Conservation (phyloP, 2,329 filamentous ascomycete species). For the Phyllosticta citriasiana region DNA sequence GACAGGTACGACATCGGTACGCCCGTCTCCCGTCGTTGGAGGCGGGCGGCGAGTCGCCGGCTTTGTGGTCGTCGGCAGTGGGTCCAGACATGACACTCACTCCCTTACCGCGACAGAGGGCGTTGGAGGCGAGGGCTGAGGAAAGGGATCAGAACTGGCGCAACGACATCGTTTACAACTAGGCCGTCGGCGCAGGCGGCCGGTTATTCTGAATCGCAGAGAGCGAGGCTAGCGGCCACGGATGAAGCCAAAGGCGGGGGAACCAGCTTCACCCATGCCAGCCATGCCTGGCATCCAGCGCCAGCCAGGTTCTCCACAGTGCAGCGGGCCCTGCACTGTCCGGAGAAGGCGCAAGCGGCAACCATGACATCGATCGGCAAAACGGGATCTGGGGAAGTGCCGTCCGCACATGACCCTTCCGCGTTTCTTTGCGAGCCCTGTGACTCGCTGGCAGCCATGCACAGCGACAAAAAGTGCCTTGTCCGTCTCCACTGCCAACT, state of each 20-base stretch:
- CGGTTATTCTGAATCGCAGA: background rate
- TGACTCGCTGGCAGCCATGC: background rate
- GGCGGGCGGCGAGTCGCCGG: background rate
- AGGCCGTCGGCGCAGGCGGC: background rate
- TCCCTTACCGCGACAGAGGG: background rate
- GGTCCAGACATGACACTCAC: background rate
- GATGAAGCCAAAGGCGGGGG: background rate
- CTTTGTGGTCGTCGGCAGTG: background rate
- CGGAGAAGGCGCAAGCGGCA: background rate
- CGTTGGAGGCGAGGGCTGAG: background rate
- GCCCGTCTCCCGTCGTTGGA: background rate
- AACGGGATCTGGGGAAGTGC: background rate
- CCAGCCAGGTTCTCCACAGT: background rate
- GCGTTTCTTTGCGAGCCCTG: background rate
- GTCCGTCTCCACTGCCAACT: background rate
- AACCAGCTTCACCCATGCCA: background rate
- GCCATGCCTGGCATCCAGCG: background rate
- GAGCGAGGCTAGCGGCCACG: background rate
- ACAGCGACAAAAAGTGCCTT: background rate
- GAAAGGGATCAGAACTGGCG: background rate
- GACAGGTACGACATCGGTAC: slow-evolving; percentile 21
- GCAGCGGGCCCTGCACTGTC: background rate
- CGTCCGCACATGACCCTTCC: background rate
- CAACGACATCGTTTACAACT: background rate
- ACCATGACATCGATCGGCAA: background rate